Conservation (phyloP, 2,329 filamentous ascomycete genomes). For the Stagonosporopsis chrysanthemi region DNA sequence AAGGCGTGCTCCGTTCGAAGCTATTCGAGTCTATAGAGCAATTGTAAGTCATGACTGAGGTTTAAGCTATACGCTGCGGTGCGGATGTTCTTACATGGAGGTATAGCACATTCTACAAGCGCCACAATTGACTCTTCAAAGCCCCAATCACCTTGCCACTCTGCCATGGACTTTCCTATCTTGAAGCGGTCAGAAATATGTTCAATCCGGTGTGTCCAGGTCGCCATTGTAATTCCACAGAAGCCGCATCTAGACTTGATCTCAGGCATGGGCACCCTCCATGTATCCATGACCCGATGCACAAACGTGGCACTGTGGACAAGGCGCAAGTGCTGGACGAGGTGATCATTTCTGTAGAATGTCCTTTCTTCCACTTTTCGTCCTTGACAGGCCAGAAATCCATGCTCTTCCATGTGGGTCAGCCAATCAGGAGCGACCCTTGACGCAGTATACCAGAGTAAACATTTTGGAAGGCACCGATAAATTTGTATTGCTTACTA, state of each 20-base stretch:
- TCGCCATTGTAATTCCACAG: slow-evolving; percentile 26
- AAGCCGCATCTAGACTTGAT: slow-evolving; percentile 36
- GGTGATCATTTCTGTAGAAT: slow-evolving; percentile 37
- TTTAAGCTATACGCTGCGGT: no score
- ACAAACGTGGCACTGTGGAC: slow-evolving; percentile 28
- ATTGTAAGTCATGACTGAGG: background rate
- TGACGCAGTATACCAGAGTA: no score
- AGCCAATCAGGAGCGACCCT: no score
- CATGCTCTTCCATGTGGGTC: slow-evolving; percentile 22
- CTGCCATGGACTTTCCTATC: slow-evolving; percentile 28
- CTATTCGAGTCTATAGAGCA: slow-evolving; percentile 27
- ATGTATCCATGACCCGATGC: slow-evolving; percentile 42
- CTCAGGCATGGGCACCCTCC: slow-evolving; percentile 31
- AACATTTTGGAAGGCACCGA: no score
- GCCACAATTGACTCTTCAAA: slow-evolving; percentile 25
- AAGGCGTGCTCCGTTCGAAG: slow-evolving; percentile 25
- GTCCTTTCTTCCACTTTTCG: slow-evolving; percentile 28
- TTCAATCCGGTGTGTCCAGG: slow-evolving; percentile 31
- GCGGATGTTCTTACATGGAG: slow-evolving; percentile 25
- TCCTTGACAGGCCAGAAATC: slow-evolving; percentile 29
- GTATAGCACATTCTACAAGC: slow-evolving; percentile 26
- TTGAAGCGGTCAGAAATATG: slow-evolving; percentile 38
- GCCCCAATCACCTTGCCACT: slow-evolving; percentile 37
- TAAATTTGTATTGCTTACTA: no score
- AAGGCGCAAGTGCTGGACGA: slow-evolving; percentile 33